These are phyloP conservation scores for Alnus glutinosa DNA, from an alignment of 306 rosid genomes.

Conservation along the genomic window DNA sequence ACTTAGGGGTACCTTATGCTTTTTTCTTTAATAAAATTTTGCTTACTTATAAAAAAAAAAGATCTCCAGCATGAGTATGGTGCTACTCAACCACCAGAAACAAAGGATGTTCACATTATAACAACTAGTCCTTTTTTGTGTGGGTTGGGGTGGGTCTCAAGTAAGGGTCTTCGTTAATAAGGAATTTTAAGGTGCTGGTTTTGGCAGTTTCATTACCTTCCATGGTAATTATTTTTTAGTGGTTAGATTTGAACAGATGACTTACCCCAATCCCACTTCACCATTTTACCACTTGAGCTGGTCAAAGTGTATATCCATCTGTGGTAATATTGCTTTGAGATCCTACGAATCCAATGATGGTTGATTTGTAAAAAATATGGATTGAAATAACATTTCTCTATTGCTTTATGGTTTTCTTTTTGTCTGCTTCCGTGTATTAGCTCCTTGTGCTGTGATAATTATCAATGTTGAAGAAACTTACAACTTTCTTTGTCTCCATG, in stretches of 20 bases:
- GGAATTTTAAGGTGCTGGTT: not conserved
- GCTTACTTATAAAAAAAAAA: too few species aligned
- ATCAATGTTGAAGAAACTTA: not conserved
- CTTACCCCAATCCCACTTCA: not conserved
- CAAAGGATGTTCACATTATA: not conserved
- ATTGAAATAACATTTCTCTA: not conserved
- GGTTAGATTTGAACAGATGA: not conserved
- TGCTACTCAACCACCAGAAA: not conserved
- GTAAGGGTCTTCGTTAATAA: too few species aligned
- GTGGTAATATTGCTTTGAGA: not conserved
- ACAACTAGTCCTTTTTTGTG: not conserved
- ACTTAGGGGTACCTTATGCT: too few species aligned
- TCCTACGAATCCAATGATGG: too few species aligned
- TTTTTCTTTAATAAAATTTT: too few species aligned
- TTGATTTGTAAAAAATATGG: too few species aligned
- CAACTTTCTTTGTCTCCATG: not conserved
- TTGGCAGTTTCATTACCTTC: slow-evolving; percentile 1
- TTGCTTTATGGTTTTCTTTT: not conserved
- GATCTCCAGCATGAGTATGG: not conserved
- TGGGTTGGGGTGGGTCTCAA: not conserved
- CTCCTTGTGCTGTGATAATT: not conserved
- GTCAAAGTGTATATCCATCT: slow-evolving; percentile 4
- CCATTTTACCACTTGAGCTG: not conserved
- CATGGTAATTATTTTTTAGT: not conserved
- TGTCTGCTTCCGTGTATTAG: not conserved